Percentiles rank a stretch among this genome's conserved stretches.
Evolutionary conservation across 305 asterid genomes (phyloP).

Genomic region (Fraxinus paxiana): DNA sequence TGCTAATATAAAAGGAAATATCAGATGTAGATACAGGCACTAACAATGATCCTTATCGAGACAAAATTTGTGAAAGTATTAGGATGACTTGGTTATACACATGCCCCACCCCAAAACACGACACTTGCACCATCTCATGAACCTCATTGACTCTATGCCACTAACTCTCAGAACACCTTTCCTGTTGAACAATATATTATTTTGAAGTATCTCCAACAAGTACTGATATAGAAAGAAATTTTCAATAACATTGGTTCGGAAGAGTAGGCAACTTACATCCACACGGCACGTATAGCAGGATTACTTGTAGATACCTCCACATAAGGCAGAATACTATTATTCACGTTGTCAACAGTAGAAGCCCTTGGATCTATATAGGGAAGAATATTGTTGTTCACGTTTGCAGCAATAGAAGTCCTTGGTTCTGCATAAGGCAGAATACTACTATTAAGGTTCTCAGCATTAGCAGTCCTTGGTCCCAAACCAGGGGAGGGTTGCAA

Average conservation of each 20-base stretch:
- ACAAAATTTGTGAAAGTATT: background rate
- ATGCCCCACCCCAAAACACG: background rate
- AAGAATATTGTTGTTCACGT: background rate
- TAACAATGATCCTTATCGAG: background rate
- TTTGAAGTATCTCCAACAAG: background rate
- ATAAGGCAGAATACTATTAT: background rate
- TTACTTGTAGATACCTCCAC: conserved; percentile 2
- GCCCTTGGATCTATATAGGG: background rate
- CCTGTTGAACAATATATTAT: background rate
- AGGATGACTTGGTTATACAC: background rate
- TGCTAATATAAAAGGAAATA: background rate
- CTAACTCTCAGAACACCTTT: background rate
- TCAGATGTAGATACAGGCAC: background rate
- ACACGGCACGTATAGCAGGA: conserved; percentile 42
- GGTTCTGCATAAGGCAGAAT: background rate
- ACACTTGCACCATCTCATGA: background rate
- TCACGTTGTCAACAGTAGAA: background rate
- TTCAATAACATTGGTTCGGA: background rate
- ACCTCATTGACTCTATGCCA: background rate
- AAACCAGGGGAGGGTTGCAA: background rate
- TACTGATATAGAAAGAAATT: background rate
- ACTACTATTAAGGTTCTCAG: conserved; percentile 17
- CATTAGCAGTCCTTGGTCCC: conserved; percentile 15
- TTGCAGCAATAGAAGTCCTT: background rate
- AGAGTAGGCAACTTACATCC: conserved; percentile 44